Percentiles rank a stretch among this genome's conserved stretches.
Evolutionary conservation across 306 rosid species (phyloP).

Genomic region (Trifolium fragiferum): DNA sequence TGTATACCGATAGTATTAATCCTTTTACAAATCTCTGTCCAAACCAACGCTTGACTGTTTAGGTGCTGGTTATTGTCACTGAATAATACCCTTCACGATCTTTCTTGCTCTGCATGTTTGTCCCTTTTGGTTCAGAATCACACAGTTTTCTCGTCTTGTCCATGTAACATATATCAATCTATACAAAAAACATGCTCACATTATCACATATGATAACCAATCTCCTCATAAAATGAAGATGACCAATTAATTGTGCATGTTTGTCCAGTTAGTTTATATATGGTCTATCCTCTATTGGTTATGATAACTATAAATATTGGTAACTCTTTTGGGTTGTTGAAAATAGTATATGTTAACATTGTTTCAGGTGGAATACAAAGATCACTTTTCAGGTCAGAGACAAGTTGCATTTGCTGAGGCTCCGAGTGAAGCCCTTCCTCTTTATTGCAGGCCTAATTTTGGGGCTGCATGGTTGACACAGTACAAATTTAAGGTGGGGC

Average conservation of each 20-base stretch:
- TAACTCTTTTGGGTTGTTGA: slow-evolving; percentile 18
- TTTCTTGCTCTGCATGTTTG: slow-evolving; percentile 27
- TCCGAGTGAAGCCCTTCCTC: slow-evolving; percentile 97
- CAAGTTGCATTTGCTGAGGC: slow-evolving; percentile 85
- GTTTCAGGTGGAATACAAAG: slow-evolving; percentile 85
- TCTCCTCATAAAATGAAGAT: background rate
- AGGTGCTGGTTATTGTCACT: slow-evolving; percentile 21
- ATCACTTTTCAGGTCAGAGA: slow-evolving; percentile 71
- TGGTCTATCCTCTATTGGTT: slow-evolving; percentile 26
- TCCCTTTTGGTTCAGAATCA: slow-evolving; percentile 37
- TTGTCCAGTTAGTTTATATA: background rate
- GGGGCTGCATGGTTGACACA: slow-evolving; percentile 92
- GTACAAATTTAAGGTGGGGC: slow-evolving; percentile 80
- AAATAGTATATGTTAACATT: slow-evolving; percentile 33
- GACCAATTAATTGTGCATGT: slow-evolving; percentile 23
- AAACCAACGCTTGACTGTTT: slow-evolving; percentile 26
- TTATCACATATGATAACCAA: background rate
- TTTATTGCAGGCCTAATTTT: slow-evolving; percentile 90
- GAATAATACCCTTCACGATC: slow-evolving; percentile 23
- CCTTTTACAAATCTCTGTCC: slow-evolving; percentile 25
- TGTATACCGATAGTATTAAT: slow-evolving; percentile 1
- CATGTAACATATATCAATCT: slow-evolving; percentile 12
- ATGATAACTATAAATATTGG: slow-evolving; percentile 9
- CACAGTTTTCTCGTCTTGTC: slow-evolving; percentile 20
- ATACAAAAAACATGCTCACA: slow-evolving; percentile 32